Percentiles rank a stretch among this genome's conserved stretches.
These are phyloP conservation scores for Alternaria postmessia DNA, from an alignment of 2,329 filamentous ascomycete species.

Conservation along the genomic window DNA sequence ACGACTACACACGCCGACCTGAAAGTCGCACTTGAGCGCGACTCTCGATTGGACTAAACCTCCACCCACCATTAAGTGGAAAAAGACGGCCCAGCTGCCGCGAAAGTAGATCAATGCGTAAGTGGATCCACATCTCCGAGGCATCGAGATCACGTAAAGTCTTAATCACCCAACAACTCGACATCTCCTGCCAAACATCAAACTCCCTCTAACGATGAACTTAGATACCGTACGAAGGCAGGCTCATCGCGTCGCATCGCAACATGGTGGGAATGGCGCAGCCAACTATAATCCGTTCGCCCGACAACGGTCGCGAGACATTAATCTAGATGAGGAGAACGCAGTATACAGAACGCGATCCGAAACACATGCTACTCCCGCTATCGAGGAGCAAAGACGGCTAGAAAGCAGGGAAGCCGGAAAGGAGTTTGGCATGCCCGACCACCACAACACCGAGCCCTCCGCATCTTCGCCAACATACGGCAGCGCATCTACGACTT, in stretches of 20 bases:
- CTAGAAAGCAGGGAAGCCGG: conserved; percentile 34
- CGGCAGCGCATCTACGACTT: conserved; percentile 14
- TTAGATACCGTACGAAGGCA: conserved; percentile 48
- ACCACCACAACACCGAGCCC: conserved; percentile 43
- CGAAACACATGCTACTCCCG: conserved; percentile 32
- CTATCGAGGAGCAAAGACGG: conserved; percentile 38
- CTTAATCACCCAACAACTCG: neutral
- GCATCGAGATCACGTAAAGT: neutral
- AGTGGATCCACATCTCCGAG: conserved; percentile 29
- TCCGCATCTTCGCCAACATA: conserved; percentile 31
- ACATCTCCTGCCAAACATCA: conserved; percentile 9
- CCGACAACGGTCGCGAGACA: conserved; percentile 35
- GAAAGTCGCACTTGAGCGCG: conserved; percentile 7
- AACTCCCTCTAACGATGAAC: conserved; percentile 20
- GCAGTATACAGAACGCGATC: conserved; percentile 31
- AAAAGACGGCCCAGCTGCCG: conserved; percentile 27
- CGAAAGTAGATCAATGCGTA: conserved; percentile 32
- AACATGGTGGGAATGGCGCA: conserved; percentile 28
- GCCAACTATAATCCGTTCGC: conserved; percentile 49
- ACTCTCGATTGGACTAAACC: conserved; percentile 5
- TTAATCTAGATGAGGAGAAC: conserved; percentile 42
- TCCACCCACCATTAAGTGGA: conserved; percentile 10
- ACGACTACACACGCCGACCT: neutral
- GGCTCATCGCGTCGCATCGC: conserved; percentile 48
- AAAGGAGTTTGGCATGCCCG: conserved; percentile 40